Evolutionary conservation across 108 stramenopile species (phyloP), one percentile per base, ranked within the genome.

Genomic region (Cyclostephanos tholiformis): DNA sequence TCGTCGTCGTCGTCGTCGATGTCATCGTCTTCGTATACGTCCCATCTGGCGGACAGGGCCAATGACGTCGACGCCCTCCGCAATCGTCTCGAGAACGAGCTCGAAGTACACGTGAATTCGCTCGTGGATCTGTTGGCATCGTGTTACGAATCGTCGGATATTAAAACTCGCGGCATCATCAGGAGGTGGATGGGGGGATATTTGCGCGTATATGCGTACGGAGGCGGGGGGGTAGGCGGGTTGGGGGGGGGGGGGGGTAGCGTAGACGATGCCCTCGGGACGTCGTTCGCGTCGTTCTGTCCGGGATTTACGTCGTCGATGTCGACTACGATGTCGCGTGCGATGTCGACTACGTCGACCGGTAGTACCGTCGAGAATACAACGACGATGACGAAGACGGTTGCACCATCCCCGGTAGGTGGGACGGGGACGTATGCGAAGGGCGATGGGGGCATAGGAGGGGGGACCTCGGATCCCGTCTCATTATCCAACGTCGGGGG

Each of bases 131-230:
- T 80, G 6, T 49, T 69, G 16, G 26, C 60, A 25, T 56, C 59
- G 12, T 12, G 73, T 10, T 80, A 80, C 61, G 48, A 65, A 62
- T 50, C 67, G 29, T 79, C 78, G 6, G 61, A 79, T 68, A 50
- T 61, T 35, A 46, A 39, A 35, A 56, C 72, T 39, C 71, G 79
- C 27, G 79, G 79, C 29, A 80, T 65, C 32, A 39, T 60, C 22
- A 55, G 72, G 22, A 68, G 72, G 56, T 74, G 62, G 79, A 80
- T 80, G 55, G 79, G 79, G 13, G 62, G 63, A 19, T 67, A 63
- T 36, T 52, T 80, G 30, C 72, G 72, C 6, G 44, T 50, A 11
- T 62, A 63, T 65, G 67, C 79, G 16, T 29, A 69, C 35, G 60
- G 78, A 25, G 60, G 78, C 26, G 56, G 72, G 12, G 36, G 56